Base-by-base conservation (phyloP, 805 yeast genomes). In the Kodamaea hsintzibuensis region DNA sequence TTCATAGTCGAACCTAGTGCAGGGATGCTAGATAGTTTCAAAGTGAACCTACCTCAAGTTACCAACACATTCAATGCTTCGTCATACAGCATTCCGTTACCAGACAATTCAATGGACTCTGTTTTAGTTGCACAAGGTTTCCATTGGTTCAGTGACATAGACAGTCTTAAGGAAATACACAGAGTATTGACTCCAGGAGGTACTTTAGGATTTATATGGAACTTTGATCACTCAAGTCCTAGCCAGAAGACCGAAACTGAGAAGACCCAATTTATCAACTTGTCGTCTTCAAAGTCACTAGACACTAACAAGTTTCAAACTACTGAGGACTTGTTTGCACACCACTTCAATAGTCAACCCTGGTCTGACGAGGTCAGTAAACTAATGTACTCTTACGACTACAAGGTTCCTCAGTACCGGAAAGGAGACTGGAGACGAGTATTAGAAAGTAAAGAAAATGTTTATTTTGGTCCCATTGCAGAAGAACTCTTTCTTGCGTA, bases 61-160 rank as follows among this genome's bases (percentile, higher is more conserved):
- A 61, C 68, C 18, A 39, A 48, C 2, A 18, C 44, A 2, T 56
- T 68, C 19, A 55, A 65, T 8, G 85, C 82, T 0, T 70, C 80
- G 8, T 73, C 82, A 19, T 80, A 80, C 59, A 57, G 66, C 1
- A 60, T 82, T n/a, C 85, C 86, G 1, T 56, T 77, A 0, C 69
- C 65, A 1, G 81, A 76, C 54, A 57, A 64, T 30, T 66, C 79
- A 0, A 72, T 75, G 16, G 88, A 83, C 64, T 76, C 79, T 0
- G 68, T 84, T 1, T 69, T 82, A 8, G 66, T 80, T 8, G 87
- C 88, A 0, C 88, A 84, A 59, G 89, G 82, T 0, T 84, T 80
- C 63, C 89, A 84, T 58, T 84, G 89, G 89, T 84, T 84, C 66
- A 76, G 82, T 16, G 83, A 82, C 59, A 43, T 55, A 2, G 71